These are phyloP conservation scores for Serendipita sp. DNA, from an alignment of 768 basidiomycete species.

Conservation along the genomic window DNA sequence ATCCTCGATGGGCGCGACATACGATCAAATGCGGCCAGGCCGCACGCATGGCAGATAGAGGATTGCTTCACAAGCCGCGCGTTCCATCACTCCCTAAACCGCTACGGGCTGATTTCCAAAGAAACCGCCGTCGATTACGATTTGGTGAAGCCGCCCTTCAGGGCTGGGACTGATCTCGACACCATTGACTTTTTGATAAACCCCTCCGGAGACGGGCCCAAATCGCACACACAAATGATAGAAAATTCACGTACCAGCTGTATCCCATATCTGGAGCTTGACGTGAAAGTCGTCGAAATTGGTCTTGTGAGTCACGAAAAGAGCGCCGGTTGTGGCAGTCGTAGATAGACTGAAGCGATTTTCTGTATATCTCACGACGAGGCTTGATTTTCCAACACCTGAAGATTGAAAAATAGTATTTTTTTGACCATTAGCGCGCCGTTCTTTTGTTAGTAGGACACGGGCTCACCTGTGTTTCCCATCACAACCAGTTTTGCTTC, in stretches of 20 bases:
- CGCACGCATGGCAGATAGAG: not conserved
- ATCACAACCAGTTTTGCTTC: slow-evolving; percentile 94
- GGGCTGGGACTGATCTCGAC: not conserved
- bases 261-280: slow-evolving; percentile 39
- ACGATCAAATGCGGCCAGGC: slow-evolving; percentile 4
- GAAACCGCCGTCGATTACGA: not conserved
- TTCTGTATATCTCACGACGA: slow-evolving; percentile 80
- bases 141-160: not conserved
- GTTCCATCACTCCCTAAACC: not conserved
- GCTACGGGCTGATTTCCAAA: not conserved
- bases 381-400: slow-evolving; percentile 89
- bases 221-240: not conserved
- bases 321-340: slow-evolving; percentile 82
- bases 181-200: slow-evolving; percentile 2
- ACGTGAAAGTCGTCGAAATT: slow-evolving; percentile 74
- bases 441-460: slow-evolving; percentile 5
- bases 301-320: slow-evolving; percentile 88
- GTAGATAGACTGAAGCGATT: slow-evolving; percentile 80
- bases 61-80: not conserved
- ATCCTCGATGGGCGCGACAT: not conserved
- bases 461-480: slow-evolving; percentile 51
- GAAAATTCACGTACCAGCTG: slow-evolving; percentile 20
- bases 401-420: slow-evolving; percentile 1
- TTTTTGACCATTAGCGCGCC: too few relatives aligned
- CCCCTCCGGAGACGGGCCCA: not conserved